These are phyloP conservation scores for Boletus edulis DNA, from an alignment of 768 basidiomycete species.

Conservation along the genomic window DNA sequence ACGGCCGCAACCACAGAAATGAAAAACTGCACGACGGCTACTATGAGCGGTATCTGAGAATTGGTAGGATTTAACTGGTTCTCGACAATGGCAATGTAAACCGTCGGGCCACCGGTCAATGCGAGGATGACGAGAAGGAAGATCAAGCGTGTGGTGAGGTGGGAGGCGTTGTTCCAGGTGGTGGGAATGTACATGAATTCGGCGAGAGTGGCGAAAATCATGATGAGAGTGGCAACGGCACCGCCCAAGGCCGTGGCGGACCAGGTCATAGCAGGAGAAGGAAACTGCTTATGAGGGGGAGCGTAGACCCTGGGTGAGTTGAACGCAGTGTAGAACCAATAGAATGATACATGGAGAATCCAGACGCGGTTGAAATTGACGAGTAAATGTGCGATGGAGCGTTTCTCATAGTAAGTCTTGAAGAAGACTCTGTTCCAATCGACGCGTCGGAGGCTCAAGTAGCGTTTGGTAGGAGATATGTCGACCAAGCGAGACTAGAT, in stretches of 20 bases:
- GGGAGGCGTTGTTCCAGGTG: slow-evolving; percentile 98
- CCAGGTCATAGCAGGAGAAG: slow-evolving; percentile 91
- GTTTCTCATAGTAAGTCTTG: slow-evolving; percentile 98
- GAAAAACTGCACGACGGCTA: slow-evolving; percentile 93
- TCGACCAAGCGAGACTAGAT: slow-evolving; percentile 86
- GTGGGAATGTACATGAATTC: slow-evolving; percentile 98
- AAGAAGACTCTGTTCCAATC: slow-evolving; percentile 97
- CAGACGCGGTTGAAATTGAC: slow-evolving; percentile 99
- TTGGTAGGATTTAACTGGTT: slow-evolving; percentile 46
- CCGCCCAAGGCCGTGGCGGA: slow-evolving; percentile 95
- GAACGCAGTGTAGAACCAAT: slow-evolving; percentile 98
- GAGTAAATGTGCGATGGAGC: slow-evolving; percentile 87
- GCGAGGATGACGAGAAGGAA: slow-evolving; percentile 92
- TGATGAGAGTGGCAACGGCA: slow-evolving; percentile 88
- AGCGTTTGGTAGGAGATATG: slow-evolving; percentile 87
- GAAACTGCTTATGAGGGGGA: slow-evolving; percentile 57
- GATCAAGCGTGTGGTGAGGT: slow-evolving; percentile 88
- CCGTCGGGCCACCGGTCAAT: slow-evolving; percentile 88
- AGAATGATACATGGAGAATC: slow-evolving; percentile 92
- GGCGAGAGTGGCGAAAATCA: slow-evolving; percentile 89
- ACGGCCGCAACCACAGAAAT: slow-evolving; percentile 82
- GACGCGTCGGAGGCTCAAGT: slow-evolving; percentile 86
- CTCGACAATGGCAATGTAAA: slow-evolving; percentile 89
- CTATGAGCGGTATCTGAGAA: slow-evolving; percentile 78
- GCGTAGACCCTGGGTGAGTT: slow-evolving; percentile 93